A percentile compares a stretch with the other conserved stretches of the same genome.
Conservation (phyloP, 441 rosid species). For the Gossypium gossypioides region DNA sequence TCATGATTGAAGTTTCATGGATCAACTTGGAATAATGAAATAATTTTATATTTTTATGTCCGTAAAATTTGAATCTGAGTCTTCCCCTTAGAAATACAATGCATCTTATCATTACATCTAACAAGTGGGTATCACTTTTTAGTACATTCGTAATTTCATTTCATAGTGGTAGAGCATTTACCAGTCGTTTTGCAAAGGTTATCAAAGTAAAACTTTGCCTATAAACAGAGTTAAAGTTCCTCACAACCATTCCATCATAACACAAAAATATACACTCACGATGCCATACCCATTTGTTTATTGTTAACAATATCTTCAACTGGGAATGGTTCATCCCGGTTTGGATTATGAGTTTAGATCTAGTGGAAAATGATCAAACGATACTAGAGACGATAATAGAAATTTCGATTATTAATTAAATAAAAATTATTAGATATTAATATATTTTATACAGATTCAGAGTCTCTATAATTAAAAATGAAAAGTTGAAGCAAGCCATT, state of each 20-base stretch:
- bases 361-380: neutral
- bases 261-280: neutral
- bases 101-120: no score
- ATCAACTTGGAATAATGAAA: neutral
- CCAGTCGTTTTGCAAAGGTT: neutral
- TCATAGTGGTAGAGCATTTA: neutral
- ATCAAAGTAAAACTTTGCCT: neutral
- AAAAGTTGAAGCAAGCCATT: no score
- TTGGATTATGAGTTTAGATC: neutral
- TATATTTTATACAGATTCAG: no score
- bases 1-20: neutral
- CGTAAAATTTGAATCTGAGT: no score
- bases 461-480: no score
- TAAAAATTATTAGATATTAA: no score
- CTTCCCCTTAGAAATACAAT: no score
- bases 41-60: no score
- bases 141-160: neutral
- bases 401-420: no score
- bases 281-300: neutral
- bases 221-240: neutral
- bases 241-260: neutral
- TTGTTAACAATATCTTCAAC: neutral
- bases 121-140: no score
- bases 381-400: neutral
- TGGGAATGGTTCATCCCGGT: neutral